Evolutionary conservation across 2,329 filamentous ascomycete species (phyloP), one percentile per base, ranked within the genome.

Genomic region (Teratosphaeria epicoccoides): DNA sequence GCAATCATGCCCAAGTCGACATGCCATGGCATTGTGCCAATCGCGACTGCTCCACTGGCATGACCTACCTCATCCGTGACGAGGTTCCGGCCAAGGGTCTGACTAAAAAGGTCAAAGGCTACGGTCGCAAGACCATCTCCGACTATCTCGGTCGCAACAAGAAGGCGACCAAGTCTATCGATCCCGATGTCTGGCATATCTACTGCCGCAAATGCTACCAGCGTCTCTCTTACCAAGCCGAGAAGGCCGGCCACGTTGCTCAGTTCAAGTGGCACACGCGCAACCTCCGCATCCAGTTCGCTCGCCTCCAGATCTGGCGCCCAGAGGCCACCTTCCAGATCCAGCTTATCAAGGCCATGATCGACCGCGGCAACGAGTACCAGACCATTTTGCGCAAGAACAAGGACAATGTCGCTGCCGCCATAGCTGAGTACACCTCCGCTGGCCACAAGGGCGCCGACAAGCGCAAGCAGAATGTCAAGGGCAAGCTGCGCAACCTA

Each of bases 141-240:
- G 25, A 57, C 22, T 52, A 47, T 49, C 49, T 55, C 47, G 87
- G 87, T 22, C 80, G 88, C 33, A 93, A 93, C 73, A 93, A 93
- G 69, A 75, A 79, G 6, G 84, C 82, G 61, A 93, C 87, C 0
- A 77, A 83, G 28, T 74, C 76, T 44, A 87, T 93, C 47, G 85
- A 85, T 0, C 70, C 78, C 5, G 69, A 79, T 22, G 78, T 87
- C 2, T 91, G 86, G 86, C 80, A 88, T 0, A 80, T 84, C 61
- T 84, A 81, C 64, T 93, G 88, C 66, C 80, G 87, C 29, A 90
- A 90, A 64, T 85, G 90, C 63, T 93, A 93, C 65, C 88, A 93
- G 68, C 80, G 87, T 6, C 49, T 46, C 20, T 55, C 53, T 25
- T 67, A 66, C 53, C 25, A 40, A 20, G 24, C 24, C 17, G 11